phyloP scores from a whole-genome alignment of 2,329 filamentous ascomycete genomes.

The Epichloe sibirici region DNA sequence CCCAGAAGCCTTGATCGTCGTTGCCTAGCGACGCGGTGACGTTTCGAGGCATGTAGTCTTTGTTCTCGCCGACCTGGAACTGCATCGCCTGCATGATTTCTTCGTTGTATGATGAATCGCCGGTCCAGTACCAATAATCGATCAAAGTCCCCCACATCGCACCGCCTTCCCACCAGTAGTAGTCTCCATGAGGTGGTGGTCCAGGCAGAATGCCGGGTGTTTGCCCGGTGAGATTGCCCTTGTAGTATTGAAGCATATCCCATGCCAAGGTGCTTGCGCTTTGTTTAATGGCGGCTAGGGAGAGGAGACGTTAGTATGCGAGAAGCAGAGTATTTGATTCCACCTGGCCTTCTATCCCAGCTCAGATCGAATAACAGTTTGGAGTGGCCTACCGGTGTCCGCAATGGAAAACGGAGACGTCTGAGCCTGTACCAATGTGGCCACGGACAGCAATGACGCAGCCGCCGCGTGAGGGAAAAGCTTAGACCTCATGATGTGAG shows the following conservation, averaged over 20 bases:
- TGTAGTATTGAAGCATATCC: conserved; percentile 34
- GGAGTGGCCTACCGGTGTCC: conserved; percentile 4
- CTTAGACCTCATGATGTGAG: conserved; percentile 6
- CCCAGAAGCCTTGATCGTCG: conserved; percentile 58
- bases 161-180: conserved; percentile 58
- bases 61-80: conserved; percentile 38
- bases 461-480: conserved; percentile 1
- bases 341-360: neutral
- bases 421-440: conserved; percentile 6
- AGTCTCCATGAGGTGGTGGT: conserved; percentile 32
- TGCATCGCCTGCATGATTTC: conserved; percentile 38
- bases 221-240: conserved; percentile 31
- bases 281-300: conserved; percentile 25
- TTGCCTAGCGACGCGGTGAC: conserved; percentile 43
- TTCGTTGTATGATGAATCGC: conserved; percentile 45
- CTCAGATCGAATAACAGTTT: neutral
- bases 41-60: conserved; percentile 45
- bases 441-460: conserved; percentile 5
- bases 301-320: neutral
- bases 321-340: neutral
- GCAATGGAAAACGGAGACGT: conserved; percentile 5
- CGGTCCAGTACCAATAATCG: conserved; percentile 53
- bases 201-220: conserved; percentile 36
- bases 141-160: conserved; percentile 50
- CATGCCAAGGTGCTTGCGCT: conserved; percentile 28